Conservation (phyloP, 345 rosid genomes). For the Populus ilicifolia region DNA sequence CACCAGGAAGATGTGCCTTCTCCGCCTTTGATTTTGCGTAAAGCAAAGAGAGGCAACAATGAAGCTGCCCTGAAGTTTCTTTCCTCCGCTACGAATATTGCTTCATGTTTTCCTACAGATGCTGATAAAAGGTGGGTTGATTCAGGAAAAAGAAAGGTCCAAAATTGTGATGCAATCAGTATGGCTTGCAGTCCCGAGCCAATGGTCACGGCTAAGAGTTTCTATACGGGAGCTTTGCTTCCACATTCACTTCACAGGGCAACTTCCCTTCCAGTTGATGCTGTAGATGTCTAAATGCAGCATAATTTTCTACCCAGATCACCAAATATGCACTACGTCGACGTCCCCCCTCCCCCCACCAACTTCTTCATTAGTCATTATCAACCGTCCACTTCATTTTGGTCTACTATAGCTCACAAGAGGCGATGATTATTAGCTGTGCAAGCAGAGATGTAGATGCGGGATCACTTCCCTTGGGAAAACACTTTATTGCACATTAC, state of each 20-base stretch:
- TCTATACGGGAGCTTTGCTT: conserved; percentile 39
- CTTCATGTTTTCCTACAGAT: conserved; percentile 4
- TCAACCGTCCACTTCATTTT: not conserved
- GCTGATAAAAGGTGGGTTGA: conserved; percentile 21
- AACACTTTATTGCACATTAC: conserved; percentile 10
- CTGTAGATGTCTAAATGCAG: conserved; percentile 51
- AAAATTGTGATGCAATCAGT: conserved; percentile 18
- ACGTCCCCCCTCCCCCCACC: no score
- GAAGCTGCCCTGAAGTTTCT: conserved; percentile 9
- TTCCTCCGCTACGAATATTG: conserved; percentile 6
- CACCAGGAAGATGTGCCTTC: conserved; percentile 11
- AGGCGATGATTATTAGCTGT: conserved; percentile 8
- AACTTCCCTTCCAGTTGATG: conserved; percentile 85
- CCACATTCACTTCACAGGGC: conserved; percentile 63
- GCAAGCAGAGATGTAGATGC: not conserved
- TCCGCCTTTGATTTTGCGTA: conserved; percentile 9
- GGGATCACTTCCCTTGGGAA: not conserved
- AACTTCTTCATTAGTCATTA: not conserved
- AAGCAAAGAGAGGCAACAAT: conserved; percentile 11
- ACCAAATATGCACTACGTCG: not conserved
- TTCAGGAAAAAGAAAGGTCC: conserved; percentile 12
- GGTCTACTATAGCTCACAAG: not conserved
- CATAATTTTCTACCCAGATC: conserved; percentile 4
- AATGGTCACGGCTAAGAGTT: conserved; percentile 31
- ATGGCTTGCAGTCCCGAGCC: conserved; percentile 27